phyloP scores from a whole-genome alignment of 2,329 filamentous ascomycete species.

The Venturia pyrina region DNA sequence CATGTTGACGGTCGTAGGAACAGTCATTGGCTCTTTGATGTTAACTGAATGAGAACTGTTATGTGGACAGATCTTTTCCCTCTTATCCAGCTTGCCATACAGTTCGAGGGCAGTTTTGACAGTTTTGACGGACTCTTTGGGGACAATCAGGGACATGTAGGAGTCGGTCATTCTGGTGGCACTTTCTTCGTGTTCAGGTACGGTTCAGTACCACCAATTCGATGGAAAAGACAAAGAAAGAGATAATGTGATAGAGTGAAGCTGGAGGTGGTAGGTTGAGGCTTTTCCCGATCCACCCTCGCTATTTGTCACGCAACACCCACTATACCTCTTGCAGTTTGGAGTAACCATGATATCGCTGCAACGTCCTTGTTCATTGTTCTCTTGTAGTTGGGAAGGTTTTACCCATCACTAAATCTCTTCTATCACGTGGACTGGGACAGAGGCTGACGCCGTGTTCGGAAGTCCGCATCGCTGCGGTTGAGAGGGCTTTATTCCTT shows the following conservation, averaged over 20 bases:
- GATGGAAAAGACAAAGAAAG: background rate
- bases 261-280: background rate
- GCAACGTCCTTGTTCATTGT: too few species aligned
- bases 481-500: too few species aligned
- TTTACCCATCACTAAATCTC: too few species aligned
- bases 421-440: too few species aligned
- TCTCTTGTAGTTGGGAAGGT: too few species aligned
- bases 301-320: too few species aligned
- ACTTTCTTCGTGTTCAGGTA: background rate
- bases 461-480: too few species aligned
- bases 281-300: background rate
- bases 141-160: conserved; percentile 18
- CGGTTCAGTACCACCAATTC: background rate
- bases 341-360: too few species aligned
- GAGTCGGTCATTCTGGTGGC: background rate
- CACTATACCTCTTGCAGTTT: too few species aligned
- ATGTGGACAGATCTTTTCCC: conserved; percentile 20
- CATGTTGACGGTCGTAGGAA: conserved; percentile 1
- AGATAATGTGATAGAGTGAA: too few species aligned
- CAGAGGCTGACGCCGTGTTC: too few species aligned
- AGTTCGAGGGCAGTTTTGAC: conserved; percentile 30
- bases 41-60: too few species aligned
- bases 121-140: conserved; percentile 25
- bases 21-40: conserved; percentile 7
- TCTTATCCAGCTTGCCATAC: conserved; percentile 20